A percentile compares a stretch with the other conserved stretches of the same genome.
Conservation (phyloP, 2,329 filamentous ascomycete species). For the Colletotrichum navitas region DNA sequence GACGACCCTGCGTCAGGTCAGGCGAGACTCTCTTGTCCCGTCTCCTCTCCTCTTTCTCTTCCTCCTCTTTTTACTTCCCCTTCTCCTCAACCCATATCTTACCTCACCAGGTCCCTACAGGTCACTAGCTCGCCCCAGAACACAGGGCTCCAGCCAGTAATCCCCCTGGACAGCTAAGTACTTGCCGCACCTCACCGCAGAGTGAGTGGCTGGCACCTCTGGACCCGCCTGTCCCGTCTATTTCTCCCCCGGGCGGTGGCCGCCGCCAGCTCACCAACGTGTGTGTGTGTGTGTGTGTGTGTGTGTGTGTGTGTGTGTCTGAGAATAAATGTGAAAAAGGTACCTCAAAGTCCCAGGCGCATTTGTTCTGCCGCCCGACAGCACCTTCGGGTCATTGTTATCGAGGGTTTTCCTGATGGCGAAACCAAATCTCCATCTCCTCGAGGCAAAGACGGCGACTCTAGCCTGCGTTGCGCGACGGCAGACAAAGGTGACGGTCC, state of each 20-base stretch:
- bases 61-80: not conserved
- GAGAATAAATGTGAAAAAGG: slow-evolving; percentile 28
- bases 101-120: slow-evolving; percentile 12
- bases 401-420: not conserved
- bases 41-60: not conserved
- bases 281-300: not conserved
- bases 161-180: slow-evolving; percentile 11
- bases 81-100: not conserved
- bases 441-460: not conserved
- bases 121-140: slow-evolving; percentile 36
- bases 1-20: slow-evolving; percentile 12
- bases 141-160: slow-evolving; percentile 32
- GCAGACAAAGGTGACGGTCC: slow-evolving; percentile 3
- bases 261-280: slow-evolving; percentile 5
- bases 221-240: slow-evolving; percentile 38
- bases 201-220: slow-evolving; percentile 36
- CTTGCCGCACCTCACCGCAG: slow-evolving; percentile 34
- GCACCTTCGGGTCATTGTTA: not conserved
- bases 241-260: slow-evolving; percentile 14
- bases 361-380: slow-evolving; percentile 29
- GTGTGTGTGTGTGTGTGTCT: not conserved
- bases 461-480: not conserved
- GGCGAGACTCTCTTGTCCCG: not conserved
- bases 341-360: slow-evolving; percentile 37
- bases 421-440: not conserved